Conservation (phyloP, 2,329 filamentous ascomycete species). For the Claviceps lovelessii region DNA sequence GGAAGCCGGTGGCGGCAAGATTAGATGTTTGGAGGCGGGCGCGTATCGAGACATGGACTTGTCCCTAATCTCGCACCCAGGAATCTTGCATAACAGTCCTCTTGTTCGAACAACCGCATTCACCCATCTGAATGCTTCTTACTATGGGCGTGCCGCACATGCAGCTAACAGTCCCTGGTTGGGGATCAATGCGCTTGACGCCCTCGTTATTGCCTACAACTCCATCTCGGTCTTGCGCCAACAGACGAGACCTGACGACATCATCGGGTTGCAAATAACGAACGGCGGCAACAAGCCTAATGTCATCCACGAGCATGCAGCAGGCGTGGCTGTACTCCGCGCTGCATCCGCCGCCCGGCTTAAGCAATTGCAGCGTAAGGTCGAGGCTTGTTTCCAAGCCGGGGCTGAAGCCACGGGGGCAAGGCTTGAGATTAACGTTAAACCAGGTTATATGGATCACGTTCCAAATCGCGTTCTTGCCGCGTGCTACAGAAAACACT, state of each 20-base stretch:
- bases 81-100: constrained; percentile 27
- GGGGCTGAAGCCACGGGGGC: constrained; percentile 31
- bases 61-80: constrained; percentile 12
- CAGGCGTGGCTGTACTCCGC: constrained; percentile 30
- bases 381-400: constrained; percentile 24
- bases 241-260: constrained; percentile 37
- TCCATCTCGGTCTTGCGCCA: constrained; percentile 37
- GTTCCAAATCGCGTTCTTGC: constrained; percentile 38
- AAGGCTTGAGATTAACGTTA: constrained; percentile 23
- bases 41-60: constrained; percentile 17
- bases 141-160: constrained; percentile 39
- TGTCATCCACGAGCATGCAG: constrained; percentile 37
- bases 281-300: constrained; percentile 38
- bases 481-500: constrained; percentile 29
- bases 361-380: constrained; percentile 24
- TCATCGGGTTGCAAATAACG: constrained; percentile 35
- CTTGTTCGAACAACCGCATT: constrained; percentile 39
- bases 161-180: constrained; percentile 41
- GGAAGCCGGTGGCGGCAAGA: constrained; percentile 30
- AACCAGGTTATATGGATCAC: constrained; percentile 37
- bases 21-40: constrained; percentile 26
- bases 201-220: constrained; percentile 33
- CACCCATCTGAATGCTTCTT: constrained; percentile 33
- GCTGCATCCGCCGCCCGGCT: constrained; percentile 28
- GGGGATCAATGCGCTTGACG: constrained; percentile 44